Evolutionary conservation across 139 green algal genomes (phyloP).

Genomic region (Diplosphaera chodatii): DNA sequence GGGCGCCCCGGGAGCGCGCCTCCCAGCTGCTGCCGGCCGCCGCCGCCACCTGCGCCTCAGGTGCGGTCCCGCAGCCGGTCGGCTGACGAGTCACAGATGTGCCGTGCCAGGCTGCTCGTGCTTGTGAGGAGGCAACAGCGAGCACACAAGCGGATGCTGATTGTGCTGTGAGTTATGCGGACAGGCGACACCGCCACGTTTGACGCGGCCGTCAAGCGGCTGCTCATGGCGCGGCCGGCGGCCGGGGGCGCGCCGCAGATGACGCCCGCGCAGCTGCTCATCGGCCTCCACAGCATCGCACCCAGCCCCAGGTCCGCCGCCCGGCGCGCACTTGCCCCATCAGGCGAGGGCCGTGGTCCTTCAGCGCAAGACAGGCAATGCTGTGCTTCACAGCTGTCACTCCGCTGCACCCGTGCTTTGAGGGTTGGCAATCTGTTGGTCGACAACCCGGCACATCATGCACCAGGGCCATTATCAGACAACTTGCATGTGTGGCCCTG

Average conservation of each 20-base stretch:
- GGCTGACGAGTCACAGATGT: no score
- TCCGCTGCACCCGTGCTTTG: no score
- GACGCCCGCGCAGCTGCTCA: conserved; percentile 52
- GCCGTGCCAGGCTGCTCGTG: no score
- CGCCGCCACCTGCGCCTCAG: conserved; percentile 3
- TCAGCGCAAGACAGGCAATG: no score
- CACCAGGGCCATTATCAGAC: neutral
- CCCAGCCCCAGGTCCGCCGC: conserved; percentile 5
- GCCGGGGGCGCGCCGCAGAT: conserved; percentile 16
- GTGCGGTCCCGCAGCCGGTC: no score
- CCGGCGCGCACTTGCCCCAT: no score
- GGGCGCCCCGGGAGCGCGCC: conserved; percentile 27
- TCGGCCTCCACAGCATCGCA: conserved; percentile 52
- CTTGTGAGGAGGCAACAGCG: no score
- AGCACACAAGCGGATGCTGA: no score
- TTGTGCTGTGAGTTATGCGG: neutral
- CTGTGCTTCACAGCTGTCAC: no score
- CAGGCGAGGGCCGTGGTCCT: no score
- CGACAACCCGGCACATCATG: no score
- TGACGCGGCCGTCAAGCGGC: conserved; percentile 4
- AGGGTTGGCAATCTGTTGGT: no score
- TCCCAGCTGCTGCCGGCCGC: neutral
- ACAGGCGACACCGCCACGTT: neutral
- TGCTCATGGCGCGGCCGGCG: conserved; percentile 9
- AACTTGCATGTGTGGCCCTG: neutral